Base-by-base conservation (phyloP, 2,329 filamentous ascomycete species). In the Xylariaceae sp. region DNA sequence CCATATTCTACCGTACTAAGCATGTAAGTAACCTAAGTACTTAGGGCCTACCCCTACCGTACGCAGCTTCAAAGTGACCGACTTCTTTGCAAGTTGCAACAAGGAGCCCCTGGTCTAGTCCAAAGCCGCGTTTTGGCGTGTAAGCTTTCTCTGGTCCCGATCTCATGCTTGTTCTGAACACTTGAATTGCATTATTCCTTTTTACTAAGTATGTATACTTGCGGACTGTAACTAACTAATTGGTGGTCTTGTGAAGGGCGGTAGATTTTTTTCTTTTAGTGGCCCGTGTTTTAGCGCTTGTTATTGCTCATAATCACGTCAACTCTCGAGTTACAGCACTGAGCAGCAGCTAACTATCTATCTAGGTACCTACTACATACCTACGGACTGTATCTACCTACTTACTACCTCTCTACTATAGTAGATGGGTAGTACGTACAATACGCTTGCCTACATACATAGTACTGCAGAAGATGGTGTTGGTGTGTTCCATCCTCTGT, bases 401-500 rank as follows among this genome's bases (percentile, higher is more conserved):
- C 32, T 9, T 6, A 35, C 32, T 35, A 35, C 32, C 32, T 35
- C 6, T 9, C 32, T 35, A 35, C 19, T 19, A 19, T 19, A 19
- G 19, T 19, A 19, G 19, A 19, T 19, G 19, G 32, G 32, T 35
- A 35, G 32, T 35, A 35, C 6, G 32, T 35, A 35, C 32, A 6
- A 6, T 35, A 35, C 9, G 9, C 6, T 1, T 35, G 9, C 32
- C 32, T 35, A 35, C 6, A 39, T 47, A 47, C 40, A 37, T 47
- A 31, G 50, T 19, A 19, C 40, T 54, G 56, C 53, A 32, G 58
- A 56, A 59, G 56, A 53, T 55, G 58, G 56, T 58, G 58, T 52
- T 60, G 58, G 55, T 59, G 56, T 57, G 58, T 59, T 60, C 58
- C 58, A 60, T 60, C 56, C 42, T 54, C 44, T 59, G 58, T 56